Evolutionary conservation across 345 rosid species (phyloP).

Genomic region (Gossypium anomalum): DNA sequence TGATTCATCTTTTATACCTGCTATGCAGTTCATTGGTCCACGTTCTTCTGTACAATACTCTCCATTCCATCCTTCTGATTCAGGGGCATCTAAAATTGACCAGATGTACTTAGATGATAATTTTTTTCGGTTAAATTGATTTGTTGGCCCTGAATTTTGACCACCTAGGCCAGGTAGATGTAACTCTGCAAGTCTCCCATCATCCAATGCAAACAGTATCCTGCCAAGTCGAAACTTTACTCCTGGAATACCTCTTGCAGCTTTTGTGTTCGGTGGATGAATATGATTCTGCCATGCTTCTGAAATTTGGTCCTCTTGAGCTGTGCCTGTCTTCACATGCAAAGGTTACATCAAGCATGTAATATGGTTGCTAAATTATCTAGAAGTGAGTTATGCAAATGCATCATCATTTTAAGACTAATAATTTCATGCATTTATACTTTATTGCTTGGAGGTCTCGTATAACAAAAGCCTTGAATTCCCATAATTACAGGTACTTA

Average conservation of each 20-base stretch:
- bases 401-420: not conserved
- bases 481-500: not conserved
- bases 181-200: constrained; percentile 64
- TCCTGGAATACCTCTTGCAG: constrained; percentile 51
- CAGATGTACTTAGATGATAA: constrained; percentile 36
- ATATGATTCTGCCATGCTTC: constrained; percentile 52
- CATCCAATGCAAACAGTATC: constrained; percentile 54
- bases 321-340: constrained; percentile 33
- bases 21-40: constrained; percentile 51
- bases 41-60: constrained; percentile 73
- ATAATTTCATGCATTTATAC: not conserved
- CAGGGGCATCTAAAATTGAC: constrained; percentile 58
- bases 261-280: constrained; percentile 53
- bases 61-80: constrained; percentile 73
- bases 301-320: constrained; percentile 28
- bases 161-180: constrained; percentile 61
- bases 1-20: constrained; percentile 50
- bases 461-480: not conserved
- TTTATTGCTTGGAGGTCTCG: not conserved
- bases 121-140: constrained; percentile 42
- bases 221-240: constrained; percentile 49
- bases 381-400: not conserved
- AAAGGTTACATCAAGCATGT: constrained; percentile 1
- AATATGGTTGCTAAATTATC: not conserved
- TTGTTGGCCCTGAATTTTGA: constrained; percentile 44